phyloP scores from a whole-genome alignment of 2,329 filamentous ascomycete species.

The Immersiporthe knoxdaviesiana region DNA sequence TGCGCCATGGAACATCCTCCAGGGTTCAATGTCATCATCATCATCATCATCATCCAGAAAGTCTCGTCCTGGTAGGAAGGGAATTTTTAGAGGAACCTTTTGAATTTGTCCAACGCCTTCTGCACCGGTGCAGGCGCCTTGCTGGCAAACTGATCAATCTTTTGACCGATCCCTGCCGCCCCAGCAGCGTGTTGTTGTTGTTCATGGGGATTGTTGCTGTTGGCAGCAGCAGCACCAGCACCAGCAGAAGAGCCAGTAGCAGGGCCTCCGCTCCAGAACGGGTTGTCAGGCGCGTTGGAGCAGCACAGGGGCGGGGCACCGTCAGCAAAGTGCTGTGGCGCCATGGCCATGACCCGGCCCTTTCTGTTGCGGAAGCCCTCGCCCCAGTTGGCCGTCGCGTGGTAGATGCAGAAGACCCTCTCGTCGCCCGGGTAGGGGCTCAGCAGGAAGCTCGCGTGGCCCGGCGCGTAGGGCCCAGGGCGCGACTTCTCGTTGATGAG shows the following conservation, averaged over 20 bases:
- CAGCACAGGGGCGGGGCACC: conserved; percentile 30
- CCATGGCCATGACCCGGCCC: conserved; percentile 29
- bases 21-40: background rate
- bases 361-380: conserved; percentile 33
- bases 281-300: conserved; percentile 18
- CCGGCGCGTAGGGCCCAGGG: conserved; percentile 31
- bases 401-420: conserved; percentile 32
- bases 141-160: conserved; percentile 15
- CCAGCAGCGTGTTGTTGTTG: background rate
- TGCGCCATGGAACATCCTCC: background rate
- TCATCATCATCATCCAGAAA: background rate
- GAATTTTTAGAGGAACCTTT: conserved; percentile 10
- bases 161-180: conserved; percentile 16
- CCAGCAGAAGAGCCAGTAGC: background rate
- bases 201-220: background rate
- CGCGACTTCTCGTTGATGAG: conserved; percentile 22
- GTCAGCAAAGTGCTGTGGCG: conserved; percentile 25
- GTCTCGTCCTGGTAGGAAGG: too few species aligned
- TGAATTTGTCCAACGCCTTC: conserved; percentile 15
- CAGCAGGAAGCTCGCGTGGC: conserved; percentile 31
- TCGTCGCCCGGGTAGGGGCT: conserved; percentile 29
- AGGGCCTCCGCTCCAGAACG: conserved; percentile 7
- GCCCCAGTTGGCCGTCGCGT: conserved; percentile 29
- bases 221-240: background rate
- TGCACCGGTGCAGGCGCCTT: conserved; percentile 20